Base-by-base conservation (phyloP, 305 asterid genomes). In the Rubia balearica region DNA sequence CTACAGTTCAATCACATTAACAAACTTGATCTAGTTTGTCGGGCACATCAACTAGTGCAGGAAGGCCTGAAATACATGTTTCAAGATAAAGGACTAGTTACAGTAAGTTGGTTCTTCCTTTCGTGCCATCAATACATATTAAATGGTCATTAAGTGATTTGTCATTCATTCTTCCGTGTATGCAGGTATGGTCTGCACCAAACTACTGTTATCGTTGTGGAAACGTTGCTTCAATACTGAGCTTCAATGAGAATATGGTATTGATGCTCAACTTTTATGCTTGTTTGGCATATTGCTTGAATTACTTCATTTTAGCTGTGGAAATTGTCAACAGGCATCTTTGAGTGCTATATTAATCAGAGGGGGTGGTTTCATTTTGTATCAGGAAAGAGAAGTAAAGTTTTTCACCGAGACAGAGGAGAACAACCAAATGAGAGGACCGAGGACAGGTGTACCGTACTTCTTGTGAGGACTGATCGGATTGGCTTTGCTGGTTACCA, bases 181-280 rank as follows among this genome's bases (percentile, higher is more conserved):
- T 73, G 82, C 95, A 94, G 99, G 99, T 94, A 41, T 94, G 99
- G 99, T 94, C 98, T 74, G 99, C 99, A 10, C 98, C 99, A 72
- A 94, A 94, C 78, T 91, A 94, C 75, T 94, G 99, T 76, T 94
- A 94, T 73, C 98, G 99, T n/a, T 94, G 99, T 75, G 99, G 99
- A 70, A 94, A 94, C 73, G 99, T 94, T 21, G 99, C 99, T 60
- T 94, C 99, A 6, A 94, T 94, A 75, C 81, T 94, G 86, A 91
- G 95, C 87, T 94, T 94, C 89, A 90, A 88, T 68, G 98, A 90
- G 86, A 93, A 86, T 79, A 93, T 93, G 98, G 98, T 93, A 90
- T 9, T 60, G 46, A 24, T 27, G 60, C 11, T 16, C 38, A 33
- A 59, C 51, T 56, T 48, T 56, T 22, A 38, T 42, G 46, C 69